Conservation (phyloP, 306 rosid genomes). For the Rosa persica region DNA sequence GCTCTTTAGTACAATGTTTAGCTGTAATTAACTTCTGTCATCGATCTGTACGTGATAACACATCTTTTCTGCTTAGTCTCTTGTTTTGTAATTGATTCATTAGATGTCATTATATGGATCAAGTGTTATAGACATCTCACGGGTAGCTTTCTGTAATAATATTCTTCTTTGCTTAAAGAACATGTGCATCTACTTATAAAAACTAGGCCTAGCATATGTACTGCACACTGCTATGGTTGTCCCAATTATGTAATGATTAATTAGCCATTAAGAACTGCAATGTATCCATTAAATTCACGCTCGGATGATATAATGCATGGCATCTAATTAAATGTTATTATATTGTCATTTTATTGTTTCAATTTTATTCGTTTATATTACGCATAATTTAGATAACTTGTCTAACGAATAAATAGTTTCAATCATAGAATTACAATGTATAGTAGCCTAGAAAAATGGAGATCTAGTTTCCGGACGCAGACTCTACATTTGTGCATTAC, state of each 20-base stretch:
- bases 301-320: background rate
- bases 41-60: background rate
- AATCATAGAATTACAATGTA: background rate
- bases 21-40: constrained; percentile 35
- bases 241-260: background rate
- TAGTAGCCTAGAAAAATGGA: background rate
- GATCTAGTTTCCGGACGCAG: background rate
- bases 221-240: background rate
- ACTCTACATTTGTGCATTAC: constrained; percentile 13
- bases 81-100: constrained; percentile 17
- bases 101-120: constrained; percentile 35
- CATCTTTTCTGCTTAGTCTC: background rate
- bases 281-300: background rate
- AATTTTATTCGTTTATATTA: background rate
- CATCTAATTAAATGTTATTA: background rate
- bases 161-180: constrained; percentile 22
- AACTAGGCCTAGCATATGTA: constrained; percentile 8
- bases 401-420: background rate
- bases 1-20: constrained; percentile 48
- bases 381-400: background rate
- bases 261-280: background rate
- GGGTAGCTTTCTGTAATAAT: constrained; percentile 29
- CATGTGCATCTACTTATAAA: constrained; percentile 35
- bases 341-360: background rate
- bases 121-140: background rate